Evolutionary conservation across 352 stramenopile genomes (phyloP).

Genomic region (Blastocystis sp.): DNA sequence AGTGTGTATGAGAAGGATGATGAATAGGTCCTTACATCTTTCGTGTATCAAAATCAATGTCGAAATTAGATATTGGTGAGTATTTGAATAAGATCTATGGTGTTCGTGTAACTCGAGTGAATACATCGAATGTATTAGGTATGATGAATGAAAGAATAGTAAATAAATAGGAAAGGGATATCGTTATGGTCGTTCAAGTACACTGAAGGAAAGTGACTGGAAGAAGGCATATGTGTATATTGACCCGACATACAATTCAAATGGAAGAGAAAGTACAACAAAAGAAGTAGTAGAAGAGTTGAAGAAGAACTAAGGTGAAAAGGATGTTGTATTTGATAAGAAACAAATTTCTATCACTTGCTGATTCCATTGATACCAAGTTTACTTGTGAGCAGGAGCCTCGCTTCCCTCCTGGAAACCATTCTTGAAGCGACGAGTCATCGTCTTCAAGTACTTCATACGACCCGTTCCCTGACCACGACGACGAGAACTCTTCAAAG

Average conservation of each 20-base stretch:
- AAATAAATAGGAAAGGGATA: neutral
- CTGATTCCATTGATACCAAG: no score
- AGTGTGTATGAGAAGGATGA: neutral
- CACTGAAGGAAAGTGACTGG: neutral
- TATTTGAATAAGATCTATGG: neutral
- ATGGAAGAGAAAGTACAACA: neutral
- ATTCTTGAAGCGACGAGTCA: slow-evolving; percentile 97
- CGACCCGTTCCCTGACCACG: slow-evolving; percentile 88
- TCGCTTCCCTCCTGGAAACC: slow-evolving; percentile 89
- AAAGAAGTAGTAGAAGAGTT: neutral
- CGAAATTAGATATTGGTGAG: neutral
- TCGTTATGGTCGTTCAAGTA: neutral
- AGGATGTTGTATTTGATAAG: no score
- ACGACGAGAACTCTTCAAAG: slow-evolving; percentile 89
- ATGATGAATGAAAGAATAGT: neutral
- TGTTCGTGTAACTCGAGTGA: neutral
- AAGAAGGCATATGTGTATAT: slow-evolving; percentile 18
- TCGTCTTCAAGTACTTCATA: slow-evolving; percentile 94
- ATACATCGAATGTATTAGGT: neutral
- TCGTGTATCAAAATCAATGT: neutral
- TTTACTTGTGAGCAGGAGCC: slow-evolving; percentile 64
- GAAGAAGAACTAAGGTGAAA: slow-evolving; percentile 13
- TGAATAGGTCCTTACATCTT: neutral
- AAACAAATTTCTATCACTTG: no score
- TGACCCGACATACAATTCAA: neutral